phyloP scores from a whole-genome alignment of 352 stramenopile genomes.

The Globisporangium solare region DNA sequence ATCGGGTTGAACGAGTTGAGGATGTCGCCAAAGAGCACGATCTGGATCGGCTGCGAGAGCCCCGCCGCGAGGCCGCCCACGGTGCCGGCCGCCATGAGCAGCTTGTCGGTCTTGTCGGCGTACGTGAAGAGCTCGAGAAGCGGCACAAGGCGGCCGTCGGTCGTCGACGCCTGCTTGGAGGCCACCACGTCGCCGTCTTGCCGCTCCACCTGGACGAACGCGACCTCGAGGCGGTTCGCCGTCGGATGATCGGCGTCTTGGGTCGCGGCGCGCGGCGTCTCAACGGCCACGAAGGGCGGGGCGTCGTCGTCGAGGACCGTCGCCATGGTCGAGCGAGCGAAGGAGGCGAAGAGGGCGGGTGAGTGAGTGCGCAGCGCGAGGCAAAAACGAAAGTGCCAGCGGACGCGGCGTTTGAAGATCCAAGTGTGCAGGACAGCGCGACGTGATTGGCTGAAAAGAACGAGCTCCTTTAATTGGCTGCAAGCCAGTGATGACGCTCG shows the following conservation, averaged over 20 bases:
- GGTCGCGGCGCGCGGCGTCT: slow-evolving; percentile 2
- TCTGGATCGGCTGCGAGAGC: slow-evolving; percentile 56
- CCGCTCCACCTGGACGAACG: not conserved
- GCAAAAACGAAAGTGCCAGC: not conserved
- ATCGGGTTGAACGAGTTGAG: slow-evolving; percentile 69
- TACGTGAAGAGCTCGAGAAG: slow-evolving; percentile 22
- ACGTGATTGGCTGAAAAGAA: not conserved
- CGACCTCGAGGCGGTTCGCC: slow-evolving; percentile 10
- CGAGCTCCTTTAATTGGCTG: not conserved
- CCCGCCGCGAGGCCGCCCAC: slow-evolving; percentile 36
- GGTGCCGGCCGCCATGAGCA: slow-evolving; percentile 52
- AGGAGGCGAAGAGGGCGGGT: not conserved
- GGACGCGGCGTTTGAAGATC: not conserved
- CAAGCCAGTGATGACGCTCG: not conserved
- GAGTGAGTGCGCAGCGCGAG: not conserved
- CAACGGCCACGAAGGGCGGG: slow-evolving; percentile 4
- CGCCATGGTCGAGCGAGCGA: not conserved
- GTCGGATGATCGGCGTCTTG: not conserved
- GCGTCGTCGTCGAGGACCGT: not conserved
- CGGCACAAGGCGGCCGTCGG: not conserved
- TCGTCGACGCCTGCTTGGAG: slow-evolving; percentile 14
- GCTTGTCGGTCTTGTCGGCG: slow-evolving; percentile 43
- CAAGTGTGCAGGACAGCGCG: not conserved
- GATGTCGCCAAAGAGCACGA: slow-evolving; percentile 67
- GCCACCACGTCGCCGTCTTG: not conserved